Evolutionary conservation across 768 basidiomycete species (phyloP), one percentile per base, ranked within the genome.

Genomic region (Podaxis mareebaensis): DNA sequence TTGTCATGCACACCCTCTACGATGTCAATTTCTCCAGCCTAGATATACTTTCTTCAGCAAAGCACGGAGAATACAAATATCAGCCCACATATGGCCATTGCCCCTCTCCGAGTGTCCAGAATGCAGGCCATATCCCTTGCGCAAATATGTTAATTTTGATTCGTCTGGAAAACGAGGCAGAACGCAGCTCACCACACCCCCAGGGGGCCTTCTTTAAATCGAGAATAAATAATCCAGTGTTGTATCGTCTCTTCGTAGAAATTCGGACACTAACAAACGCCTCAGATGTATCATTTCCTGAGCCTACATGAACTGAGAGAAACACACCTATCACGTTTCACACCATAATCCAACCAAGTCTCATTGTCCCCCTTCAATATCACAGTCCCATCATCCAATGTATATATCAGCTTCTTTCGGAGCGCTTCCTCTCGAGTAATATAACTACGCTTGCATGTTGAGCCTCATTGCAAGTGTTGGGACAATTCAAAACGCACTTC

Each of bases 1-100:
- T 92, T 91, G 68, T 91, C 90, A 68, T 93, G 92, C 2, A 93
- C 92, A 6, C 91, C 92, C 73, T 93, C 91, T 24, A 92, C 84
- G 30, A 93, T 88, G 72, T 93, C 92, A 65, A 93, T 91, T 76
- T 93, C 92, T 11, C 92, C 92, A 11, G 76, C 79, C 91, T 92
- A 66, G 33, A 33, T 33, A 33, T 33, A 33, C 33, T 7, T 33
- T 33, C 8, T 33, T 33, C 8, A 33, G 33, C 33, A 2, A 10
- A 33, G 33, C 8, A 8, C 8, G 33, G 33, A 33, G 33, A 33
- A 33, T 33, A 33, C 30, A 62, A 58, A 44, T 17, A 26, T n/a
- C 12, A 59, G 61, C 86, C 67, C 68, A 92, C 91, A 60, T 69
- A 72, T 39, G 91, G 91, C 91, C 91, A 92, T 57, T 70, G 63